A percentile compares a stretch with the other conserved stretches of the same genome.
Evolutionary conservation across 768 basidiomycete species (phyloP).

Genomic region (Boletus tomentosulus): DNA sequence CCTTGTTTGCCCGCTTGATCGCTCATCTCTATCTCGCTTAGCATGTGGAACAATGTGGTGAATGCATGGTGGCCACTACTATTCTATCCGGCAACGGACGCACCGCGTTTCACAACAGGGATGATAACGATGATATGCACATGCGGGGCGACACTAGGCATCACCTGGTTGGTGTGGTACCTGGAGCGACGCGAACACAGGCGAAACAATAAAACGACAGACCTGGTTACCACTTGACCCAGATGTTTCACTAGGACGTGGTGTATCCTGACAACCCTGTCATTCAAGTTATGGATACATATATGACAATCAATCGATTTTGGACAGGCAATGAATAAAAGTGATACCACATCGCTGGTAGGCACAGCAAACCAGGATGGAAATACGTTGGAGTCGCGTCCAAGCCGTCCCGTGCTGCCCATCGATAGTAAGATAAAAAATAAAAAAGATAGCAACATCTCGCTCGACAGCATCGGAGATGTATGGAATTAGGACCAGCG

Average conservation of each 20-base stretch:
- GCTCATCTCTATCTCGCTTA: slow-evolving; percentile 16
- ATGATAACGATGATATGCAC: slow-evolving; percentile 66
- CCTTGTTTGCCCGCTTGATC: background rate
- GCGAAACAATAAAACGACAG: background rate
- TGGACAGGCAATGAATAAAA: background rate
- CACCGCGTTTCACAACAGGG: slow-evolving; percentile 62
- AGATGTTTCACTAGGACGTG: background rate
- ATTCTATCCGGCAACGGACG: slow-evolving; percentile 71
- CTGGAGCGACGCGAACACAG: slow-evolving; percentile 40
- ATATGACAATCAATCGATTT: slow-evolving; percentile 6
- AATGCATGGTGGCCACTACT: slow-evolving; percentile 71
- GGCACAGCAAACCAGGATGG: slow-evolving; percentile 16
- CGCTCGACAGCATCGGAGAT: slow-evolving; percentile 12
- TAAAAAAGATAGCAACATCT: slow-evolving; percentile 4
- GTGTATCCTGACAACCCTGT: background rate
- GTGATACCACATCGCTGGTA: slow-evolving; percentile 8
- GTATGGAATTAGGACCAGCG: slow-evolving; percentile 4
- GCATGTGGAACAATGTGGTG: slow-evolving; percentile 67
- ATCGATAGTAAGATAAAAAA: slow-evolving; percentile 2
- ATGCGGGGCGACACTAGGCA: slow-evolving; percentile 49
- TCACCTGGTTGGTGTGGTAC: slow-evolving; percentile 55
- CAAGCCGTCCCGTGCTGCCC: background rate
- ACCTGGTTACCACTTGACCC: background rate
- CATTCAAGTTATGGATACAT: slow-evolving; percentile 13
- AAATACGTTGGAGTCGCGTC: background rate